A percentile compares a stretch with the other conserved stretches of the same genome.
These are phyloP conservation scores for Rossbeevera mucosa DNA, from an alignment of 768 basidiomycete genomes.

Conservation along the genomic window DNA sequence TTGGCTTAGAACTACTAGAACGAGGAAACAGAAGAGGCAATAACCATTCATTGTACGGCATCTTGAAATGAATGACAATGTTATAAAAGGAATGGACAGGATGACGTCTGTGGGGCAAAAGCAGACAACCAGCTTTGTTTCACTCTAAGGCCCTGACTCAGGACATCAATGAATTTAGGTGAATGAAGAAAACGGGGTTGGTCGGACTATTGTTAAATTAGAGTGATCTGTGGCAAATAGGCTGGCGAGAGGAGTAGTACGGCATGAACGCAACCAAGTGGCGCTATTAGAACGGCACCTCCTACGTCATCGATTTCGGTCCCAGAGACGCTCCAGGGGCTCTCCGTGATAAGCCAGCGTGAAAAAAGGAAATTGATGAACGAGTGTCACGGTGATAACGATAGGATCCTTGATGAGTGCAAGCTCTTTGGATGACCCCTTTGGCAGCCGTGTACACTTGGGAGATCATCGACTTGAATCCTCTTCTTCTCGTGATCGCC, in stretches of 20 bases:
- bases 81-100: neutral
- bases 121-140: neutral
- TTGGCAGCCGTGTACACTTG: neutral
- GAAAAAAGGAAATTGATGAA: neutral
- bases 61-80: neutral
- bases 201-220: neutral
- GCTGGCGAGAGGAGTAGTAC: neutral
- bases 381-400: neutral
- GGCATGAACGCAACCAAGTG: neutral
- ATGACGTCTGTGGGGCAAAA: neutral
- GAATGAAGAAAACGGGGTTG: neutral
- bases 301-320: neutral
- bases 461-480: neutral
- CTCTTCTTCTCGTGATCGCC: neutral
- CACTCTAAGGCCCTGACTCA: neutral
- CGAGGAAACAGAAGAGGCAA: too few species aligned
- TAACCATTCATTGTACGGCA: neutral
- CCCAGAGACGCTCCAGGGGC: neutral
- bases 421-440: neutral
- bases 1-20: too few species aligned
- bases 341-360: neutral
- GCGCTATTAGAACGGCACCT: neutral
- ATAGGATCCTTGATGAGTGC: too few species aligned
- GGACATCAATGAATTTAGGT: neutral
- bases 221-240: neutral